These are phyloP conservation scores for Crithidia expoeki DNA, from an alignment of 208 protist genomes.

Conservation along the genomic window DNA sequence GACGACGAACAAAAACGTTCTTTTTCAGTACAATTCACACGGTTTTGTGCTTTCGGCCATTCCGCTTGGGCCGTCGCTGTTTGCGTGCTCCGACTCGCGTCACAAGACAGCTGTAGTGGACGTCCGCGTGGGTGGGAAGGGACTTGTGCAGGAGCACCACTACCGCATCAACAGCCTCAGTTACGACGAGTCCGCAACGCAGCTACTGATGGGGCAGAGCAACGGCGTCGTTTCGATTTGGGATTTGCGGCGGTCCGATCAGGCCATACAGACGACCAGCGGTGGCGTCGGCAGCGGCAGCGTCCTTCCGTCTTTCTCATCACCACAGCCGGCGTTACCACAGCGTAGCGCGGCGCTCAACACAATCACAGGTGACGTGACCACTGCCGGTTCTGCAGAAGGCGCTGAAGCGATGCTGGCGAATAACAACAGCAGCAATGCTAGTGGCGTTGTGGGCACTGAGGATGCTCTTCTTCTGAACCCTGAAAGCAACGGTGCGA, in stretches of 20 bases:
- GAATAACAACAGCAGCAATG: neutral
- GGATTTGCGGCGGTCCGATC: conserved; percentile 73
- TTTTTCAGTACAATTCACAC: conserved; percentile 62
- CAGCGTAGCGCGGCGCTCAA: neutral
- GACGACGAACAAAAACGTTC: conserved; percentile 34
- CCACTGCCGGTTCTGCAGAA: neutral
- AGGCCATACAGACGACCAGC: conserved; percentile 42
- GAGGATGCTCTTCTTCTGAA: too few relatives aligned
- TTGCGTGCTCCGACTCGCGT: conserved; percentile 81
- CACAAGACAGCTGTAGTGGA: conserved; percentile 79
- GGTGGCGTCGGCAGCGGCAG: neutral
- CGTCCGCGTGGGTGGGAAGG: conserved; percentile 42
- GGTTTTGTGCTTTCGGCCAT: conserved; percentile 81
- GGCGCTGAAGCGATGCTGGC: neutral
- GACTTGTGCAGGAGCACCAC: conserved; percentile 61
- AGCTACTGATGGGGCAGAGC: conserved; percentile 83
- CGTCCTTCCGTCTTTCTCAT: neutral
- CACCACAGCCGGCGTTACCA: conserved; percentile 16
- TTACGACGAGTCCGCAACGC: conserved; percentile 54
- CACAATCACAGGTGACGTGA: neutral
- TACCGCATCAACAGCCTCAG: conserved; percentile 80
- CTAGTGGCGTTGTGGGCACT: neutral
- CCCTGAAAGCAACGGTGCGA: neutral
- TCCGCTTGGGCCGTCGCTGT: conserved; percentile 72
- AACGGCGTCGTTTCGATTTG: conserved; percentile 82